These are phyloP conservation scores for Lanmaoa rubissima DNA, from an alignment of 768 basidiomycete genomes.

Conservation along the genomic window DNA sequence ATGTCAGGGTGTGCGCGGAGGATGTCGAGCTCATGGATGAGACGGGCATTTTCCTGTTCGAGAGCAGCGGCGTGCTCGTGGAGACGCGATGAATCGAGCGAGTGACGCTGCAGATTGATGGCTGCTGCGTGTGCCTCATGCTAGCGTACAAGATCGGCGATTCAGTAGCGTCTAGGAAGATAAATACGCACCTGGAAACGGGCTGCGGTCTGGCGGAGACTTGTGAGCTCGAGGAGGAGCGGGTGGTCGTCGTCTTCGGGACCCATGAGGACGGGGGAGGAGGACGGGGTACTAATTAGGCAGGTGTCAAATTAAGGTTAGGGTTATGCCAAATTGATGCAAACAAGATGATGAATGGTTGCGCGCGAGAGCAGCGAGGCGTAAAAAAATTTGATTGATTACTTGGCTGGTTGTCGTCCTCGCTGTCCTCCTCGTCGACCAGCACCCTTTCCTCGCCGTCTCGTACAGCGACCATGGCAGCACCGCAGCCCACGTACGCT, in stretches of 20 bases:
- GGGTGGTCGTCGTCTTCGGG: constrained; percentile 35
- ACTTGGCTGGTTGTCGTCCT: constrained; percentile 7
- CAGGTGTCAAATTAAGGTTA: constrained; percentile 13
- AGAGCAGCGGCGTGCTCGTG: constrained; percentile 32
- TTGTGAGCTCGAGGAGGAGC: constrained; percentile 47
- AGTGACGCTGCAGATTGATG: constrained; percentile 62
- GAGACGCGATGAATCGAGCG: constrained; percentile 45
- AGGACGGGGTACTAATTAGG: background rate
- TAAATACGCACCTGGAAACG: constrained; percentile 46
- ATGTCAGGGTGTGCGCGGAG: constrained; percentile 55
- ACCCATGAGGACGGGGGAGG: background rate
- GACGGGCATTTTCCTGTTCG: constrained; percentile 56
- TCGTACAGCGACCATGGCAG: constrained; percentile 19
- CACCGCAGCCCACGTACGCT: constrained; percentile 24
- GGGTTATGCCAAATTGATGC: constrained; percentile 15
- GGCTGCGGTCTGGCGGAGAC: constrained; percentile 44
- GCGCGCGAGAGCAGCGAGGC: background rate
- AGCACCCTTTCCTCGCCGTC: constrained; percentile 8
- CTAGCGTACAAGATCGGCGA: constrained; percentile 32
- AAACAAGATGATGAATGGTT: constrained; percentile 15
- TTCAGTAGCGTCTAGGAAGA: background rate
- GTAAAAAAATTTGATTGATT: constrained; percentile 3
- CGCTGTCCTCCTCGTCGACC: constrained; percentile 9
- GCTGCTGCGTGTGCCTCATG: constrained; percentile 69
- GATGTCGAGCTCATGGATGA: constrained; percentile 52